Conservation (phyloP, 768 basidiomycete species). For the Xerocomus potaroensis region DNA sequence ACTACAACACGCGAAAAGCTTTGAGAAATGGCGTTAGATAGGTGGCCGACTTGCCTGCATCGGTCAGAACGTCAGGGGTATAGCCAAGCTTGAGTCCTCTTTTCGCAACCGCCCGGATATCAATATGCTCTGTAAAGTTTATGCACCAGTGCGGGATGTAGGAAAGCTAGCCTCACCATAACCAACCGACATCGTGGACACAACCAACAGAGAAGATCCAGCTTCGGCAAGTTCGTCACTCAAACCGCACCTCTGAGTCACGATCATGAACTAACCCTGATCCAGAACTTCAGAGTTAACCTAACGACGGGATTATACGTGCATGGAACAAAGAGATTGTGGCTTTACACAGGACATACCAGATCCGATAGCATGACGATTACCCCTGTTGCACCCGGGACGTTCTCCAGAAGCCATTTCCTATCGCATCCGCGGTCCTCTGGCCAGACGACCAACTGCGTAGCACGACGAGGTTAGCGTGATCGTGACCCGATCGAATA, state of each 20-base stretch:
- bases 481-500: neutral
- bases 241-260: neutral
- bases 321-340: neutral
- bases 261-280: conserved; percentile 29
- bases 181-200: conserved; percentile 93
- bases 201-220: conserved; percentile 68
- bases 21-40: neutral
- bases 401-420: conserved; percentile 71
- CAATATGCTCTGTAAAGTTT: conserved; percentile 69
- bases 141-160: neutral
- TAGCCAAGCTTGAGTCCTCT: conserved; percentile 75
- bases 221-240: conserved; percentile 39
- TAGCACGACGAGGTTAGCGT: neutral
- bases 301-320: conserved; percentile 33
- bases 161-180: conserved; percentile 49
- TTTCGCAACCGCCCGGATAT: conserved; percentile 53
- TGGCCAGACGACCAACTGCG: conserved; percentile 46
- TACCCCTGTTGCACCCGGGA: conserved; percentile 58
- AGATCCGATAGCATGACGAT: conserved; percentile 69
- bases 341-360: conserved; percentile 34
- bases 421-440: conserved; percentile 55
- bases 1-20: conserved; percentile 54
- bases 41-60: conserved; percentile 56
- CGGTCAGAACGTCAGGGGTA: conserved; percentile 91
- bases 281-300: conserved; percentile 61